Conservation (phyloP, 1,284 basidiomycete species). For the Cutaneotrichosporon cutaneum region DNA sequence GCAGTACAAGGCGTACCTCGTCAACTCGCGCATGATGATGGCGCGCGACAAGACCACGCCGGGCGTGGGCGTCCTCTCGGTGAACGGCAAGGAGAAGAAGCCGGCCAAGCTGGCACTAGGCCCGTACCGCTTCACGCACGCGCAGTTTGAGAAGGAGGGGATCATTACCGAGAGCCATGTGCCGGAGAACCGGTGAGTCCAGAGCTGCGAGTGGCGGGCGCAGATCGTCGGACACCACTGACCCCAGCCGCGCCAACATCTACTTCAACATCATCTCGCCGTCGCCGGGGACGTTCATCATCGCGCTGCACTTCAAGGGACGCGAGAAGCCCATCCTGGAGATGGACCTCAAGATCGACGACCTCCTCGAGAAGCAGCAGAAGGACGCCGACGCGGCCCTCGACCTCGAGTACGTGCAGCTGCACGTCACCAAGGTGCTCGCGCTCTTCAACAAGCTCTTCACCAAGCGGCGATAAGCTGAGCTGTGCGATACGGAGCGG, state of each 20-base stretch:
- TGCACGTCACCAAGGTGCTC: conserved; percentile 93
- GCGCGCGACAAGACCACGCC: conserved; percentile 75
- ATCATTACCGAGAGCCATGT: conserved; percentile 99
- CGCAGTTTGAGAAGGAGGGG: conserved; percentile 98
- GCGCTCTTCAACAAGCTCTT: conserved; percentile 81
- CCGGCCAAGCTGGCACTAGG: conserved; percentile 79
- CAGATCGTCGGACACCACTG: neutral
- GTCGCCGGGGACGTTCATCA: conserved; percentile 96
- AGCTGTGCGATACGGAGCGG: no score
- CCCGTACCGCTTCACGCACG: conserved; percentile 95
- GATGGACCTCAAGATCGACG: conserved; percentile 99
- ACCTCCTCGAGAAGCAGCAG: conserved; percentile 97
- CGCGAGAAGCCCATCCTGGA: conserved; percentile 99
- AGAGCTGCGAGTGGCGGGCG: neutral
- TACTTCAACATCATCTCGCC: conserved; percentile 99
- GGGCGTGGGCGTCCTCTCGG: conserved; percentile 90
- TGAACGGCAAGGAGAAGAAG: conserved; percentile 97
- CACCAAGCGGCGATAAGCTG: conserved; percentile 12
- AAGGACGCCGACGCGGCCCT: conserved; percentile 95
- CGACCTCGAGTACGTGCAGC: conserved; percentile 95
- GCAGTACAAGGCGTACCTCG: conserved; percentile 98
- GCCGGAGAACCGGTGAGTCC: conserved; percentile 83
- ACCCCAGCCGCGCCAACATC: conserved; percentile 81
- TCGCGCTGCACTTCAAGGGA: conserved; percentile 97
- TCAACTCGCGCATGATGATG: conserved; percentile 90